Evolutionary conservation across 2,329 filamentous ascomycete genomes (phyloP), one percentile per base, ranked within the genome.

Genomic region (Claviceps pazoutovae): DNA sequence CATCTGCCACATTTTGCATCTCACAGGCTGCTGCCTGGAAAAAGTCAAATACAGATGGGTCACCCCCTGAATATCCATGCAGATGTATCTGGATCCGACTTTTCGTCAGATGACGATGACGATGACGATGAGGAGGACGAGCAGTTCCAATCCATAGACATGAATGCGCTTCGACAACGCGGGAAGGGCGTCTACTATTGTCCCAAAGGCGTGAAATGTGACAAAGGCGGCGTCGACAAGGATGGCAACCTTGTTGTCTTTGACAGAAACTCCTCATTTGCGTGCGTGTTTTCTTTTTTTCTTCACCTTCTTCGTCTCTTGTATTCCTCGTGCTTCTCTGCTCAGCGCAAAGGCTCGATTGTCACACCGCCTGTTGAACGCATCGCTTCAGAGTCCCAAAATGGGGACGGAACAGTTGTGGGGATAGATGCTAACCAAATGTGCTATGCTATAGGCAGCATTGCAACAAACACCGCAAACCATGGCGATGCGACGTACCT

Each of bases 381-480:
- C 7, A 41, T 26, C 16, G 37, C 42, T 19, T 11, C 34, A 43
- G 17, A 36, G 30, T 7, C 19, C 41, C 37, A 9, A 46, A 36
- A 11, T 19, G 34, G 19, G 14, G 16, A 49, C 14, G 45, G 8
- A 4, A 19, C 1, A 36, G 45, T 46, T 34, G 23, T 19, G 19
- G 38, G 30, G 46, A 48, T 39, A 30, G 50, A 38, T 45, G 26
- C 52, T 52, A 38, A 52, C 36, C 37, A 45, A 55, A 30, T 23
- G 9, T 30, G 14, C 9, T 34, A 23, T 26, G 43, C 16, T 49
- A 53, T 56, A 71, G 68, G 49, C 68, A 71, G 58, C 68, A 71
- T 55, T 66, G 67, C 53, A 69, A 71, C 58, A 71, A 71, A 46
- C 68, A 71, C 54, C 62, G 65, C 26, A 71, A 70, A 54, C 68